Percentiles rank a stretch among this genome's conserved stretches.
phyloP scores from a whole-genome alignment of 2,329 filamentous ascomycete genomes.

The Fusarium incarnatum region DNA sequence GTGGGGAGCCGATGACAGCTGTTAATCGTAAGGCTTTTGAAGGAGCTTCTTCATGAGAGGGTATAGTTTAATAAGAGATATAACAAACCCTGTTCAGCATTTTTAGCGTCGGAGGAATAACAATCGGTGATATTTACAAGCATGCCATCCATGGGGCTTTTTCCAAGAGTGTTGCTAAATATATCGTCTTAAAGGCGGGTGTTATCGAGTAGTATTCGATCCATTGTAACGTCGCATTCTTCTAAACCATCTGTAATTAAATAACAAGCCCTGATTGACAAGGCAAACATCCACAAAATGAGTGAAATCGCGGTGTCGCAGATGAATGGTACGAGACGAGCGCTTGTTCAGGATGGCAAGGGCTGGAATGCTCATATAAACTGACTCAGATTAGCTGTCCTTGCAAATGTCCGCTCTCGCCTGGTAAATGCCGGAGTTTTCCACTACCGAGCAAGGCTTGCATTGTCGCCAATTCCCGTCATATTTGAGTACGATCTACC shows the following conservation, averaged over 20 bases:
- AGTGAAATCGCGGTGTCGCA: too few species aligned
- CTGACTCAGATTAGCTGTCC: neutral
- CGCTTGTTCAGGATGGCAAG: too few species aligned
- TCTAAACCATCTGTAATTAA: too few species aligned
- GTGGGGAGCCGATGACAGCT: constrained; percentile 24
- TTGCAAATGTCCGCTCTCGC: neutral
- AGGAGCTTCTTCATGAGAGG: neutral
- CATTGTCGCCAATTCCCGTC: neutral
- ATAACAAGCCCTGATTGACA: too few species aligned
- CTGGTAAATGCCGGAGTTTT: neutral
- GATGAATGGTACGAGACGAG: neutral
- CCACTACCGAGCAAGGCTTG: neutral
- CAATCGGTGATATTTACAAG: neutral
- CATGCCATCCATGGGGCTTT: neutral
- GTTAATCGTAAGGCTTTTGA: constrained; percentile 24
- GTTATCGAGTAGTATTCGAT: neutral
- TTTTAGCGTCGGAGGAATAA: neutral
- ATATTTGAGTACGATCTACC: neutral
- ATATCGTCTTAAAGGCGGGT: neutral
- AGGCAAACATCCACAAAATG: neutral
- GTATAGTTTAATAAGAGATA: neutral
- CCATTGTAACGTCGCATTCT: too few species aligned
- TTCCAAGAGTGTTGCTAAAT: neutral
- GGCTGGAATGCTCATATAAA: neutral
- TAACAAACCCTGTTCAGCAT: neutral